phyloP scores from a whole-genome alignment of 305 asterid genomes.

The Solanum hybrid region DNA sequence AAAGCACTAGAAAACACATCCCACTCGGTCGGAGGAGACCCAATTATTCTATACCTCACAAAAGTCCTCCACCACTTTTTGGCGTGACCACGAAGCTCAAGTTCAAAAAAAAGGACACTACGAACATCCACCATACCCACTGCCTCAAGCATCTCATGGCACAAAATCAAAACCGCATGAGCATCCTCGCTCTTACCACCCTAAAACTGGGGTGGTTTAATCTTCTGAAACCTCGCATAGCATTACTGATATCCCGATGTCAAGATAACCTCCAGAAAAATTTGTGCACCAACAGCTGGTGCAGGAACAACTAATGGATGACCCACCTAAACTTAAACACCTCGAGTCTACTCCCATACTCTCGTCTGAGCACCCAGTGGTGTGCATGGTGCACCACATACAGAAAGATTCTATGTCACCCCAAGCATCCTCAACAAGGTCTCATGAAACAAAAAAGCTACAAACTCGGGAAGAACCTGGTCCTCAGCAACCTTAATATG shows the following conservation, averaged over 20 bases:
- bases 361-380: neutral
- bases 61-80: no score
- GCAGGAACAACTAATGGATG: neutral
- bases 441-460: neutral
- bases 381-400: neutral
- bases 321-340: neutral
- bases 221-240: neutral
- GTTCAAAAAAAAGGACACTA: no score
- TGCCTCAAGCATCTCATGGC: no score
- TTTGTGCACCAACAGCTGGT: neutral
- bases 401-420: neutral
- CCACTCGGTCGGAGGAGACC: no score
- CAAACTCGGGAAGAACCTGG: neutral
- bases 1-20: no score
- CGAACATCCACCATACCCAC: no score
- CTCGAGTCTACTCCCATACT: neutral
- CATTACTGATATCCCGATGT: neutral
- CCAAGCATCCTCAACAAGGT: neutral
- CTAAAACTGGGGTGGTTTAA: neutral
- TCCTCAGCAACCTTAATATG: neutral
- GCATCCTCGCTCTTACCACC: neutral
- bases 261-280: neutral
- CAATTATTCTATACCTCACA: no score
- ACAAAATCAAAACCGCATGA: no score
- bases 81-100: no score